Base-by-base conservation (phyloP, 345 rosid species). In the Diplotaxis tenuifolia region DNA sequence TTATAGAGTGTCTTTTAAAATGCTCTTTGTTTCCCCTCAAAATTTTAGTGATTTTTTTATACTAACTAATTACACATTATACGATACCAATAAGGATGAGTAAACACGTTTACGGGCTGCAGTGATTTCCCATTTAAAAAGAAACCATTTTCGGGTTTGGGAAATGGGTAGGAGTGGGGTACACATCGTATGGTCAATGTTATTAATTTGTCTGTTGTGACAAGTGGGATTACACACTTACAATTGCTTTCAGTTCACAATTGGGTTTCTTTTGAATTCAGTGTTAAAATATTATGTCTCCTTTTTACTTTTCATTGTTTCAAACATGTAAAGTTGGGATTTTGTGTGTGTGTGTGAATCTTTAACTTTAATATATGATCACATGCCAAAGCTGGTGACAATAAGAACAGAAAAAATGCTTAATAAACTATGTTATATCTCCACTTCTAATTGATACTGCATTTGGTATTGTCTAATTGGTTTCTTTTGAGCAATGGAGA, bases 371-470 rank as follows among this genome's bases (percentile, higher is more conserved):
- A 3, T n/a, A 49, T 61, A 52, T 19, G 62, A 75, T 53, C 79
- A 68, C 79, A 75, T 68, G 79, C 65, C 64, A 38, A 61, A 38
- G 58, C 57, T 75, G 64, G 29, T 75, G 58, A 62, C 55, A 36
- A 28, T 7, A 61, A 68, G 34, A 75, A 67, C 16, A 60, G 4
- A n/a, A 53, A n/a, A 55, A 68, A 75, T 32, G 20, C 40, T 29
- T 27, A 38, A 61, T 22, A 28, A 53, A 59, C 42, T 52, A 68
- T 68, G 18, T 27, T 59, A 4, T 45, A 65, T 57, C 34, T 57
- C 21, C 60, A 38, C 16, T 38, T 9, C 27, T 53, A 63, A 38
- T 28, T 40, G 49, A 55, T 55, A 42, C 42, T 42, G 57, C 25
- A 73, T 73, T 47, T 22, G 63, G 63, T 63, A 54, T 72, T 25